These are phyloP conservation scores for Candida succiphila DNA, from an alignment of 805 yeast species.

Conservation along the genomic window DNA sequence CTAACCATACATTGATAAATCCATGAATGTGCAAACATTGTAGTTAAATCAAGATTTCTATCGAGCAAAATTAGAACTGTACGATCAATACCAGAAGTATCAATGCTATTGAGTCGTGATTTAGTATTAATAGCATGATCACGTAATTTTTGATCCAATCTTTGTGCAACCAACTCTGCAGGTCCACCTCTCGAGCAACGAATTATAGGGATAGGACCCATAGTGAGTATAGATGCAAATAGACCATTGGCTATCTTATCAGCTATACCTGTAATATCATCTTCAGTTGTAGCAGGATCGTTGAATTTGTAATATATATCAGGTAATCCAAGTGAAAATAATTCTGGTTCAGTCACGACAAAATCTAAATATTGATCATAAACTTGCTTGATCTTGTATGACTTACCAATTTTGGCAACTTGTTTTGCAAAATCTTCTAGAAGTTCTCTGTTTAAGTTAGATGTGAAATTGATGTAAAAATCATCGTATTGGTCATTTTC, in stretches of 20 bases:
- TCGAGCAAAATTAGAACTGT: constrained; percentile 77
- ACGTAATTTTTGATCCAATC: constrained; percentile 72
- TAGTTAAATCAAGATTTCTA: constrained; percentile 80
- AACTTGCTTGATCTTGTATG: constrained; percentile 72
- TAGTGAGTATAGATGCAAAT: constrained; percentile 68
- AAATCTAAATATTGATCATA: constrained; percentile 92
- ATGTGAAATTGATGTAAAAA: constrained; percentile 79
- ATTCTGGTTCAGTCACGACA: constrained; percentile 84
- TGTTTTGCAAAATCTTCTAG: constrained; percentile 84
- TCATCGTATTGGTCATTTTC: constrained; percentile 67
- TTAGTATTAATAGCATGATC: constrained; percentile 74
- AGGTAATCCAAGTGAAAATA: constrained; percentile 69
- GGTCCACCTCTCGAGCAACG: constrained; percentile 91
- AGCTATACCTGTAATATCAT: constrained; percentile 57
- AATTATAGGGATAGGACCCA: constrained; percentile 77
- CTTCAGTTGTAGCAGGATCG: constrained; percentile 65
- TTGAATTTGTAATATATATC: constrained; percentile 61
- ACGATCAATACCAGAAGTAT: constrained; percentile 30
- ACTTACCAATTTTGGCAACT: constrained; percentile 63
- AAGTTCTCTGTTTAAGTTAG: constrained; percentile 64
- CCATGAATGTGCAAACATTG: constrained; percentile 97
- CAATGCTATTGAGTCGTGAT: constrained; percentile 14
- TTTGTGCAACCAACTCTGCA: constrained; percentile 87
- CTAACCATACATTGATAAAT: constrained; percentile 94
- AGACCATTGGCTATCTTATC: constrained; percentile 70